Evolutionary conservation across 2,329 filamentous ascomycete genomes (phyloP).

Genomic region (Golovinomyces cichoracearum): DNA sequence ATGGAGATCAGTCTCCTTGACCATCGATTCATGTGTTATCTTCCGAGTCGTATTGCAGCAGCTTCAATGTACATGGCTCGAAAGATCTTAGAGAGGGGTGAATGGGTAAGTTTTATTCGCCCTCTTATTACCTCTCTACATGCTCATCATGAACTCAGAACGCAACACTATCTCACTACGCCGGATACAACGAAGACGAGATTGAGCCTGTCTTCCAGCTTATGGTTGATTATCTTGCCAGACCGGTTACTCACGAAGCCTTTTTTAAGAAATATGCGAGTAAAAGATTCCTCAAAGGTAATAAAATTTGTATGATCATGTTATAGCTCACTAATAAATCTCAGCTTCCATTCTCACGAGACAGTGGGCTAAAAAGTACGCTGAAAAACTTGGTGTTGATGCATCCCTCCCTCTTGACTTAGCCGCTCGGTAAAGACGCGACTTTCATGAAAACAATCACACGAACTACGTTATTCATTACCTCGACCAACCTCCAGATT

Average conservation of each 20-base stretch:
- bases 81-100: constrained; percentile 65
- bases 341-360: constrained; percentile 73
- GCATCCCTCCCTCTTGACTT: constrained; percentile 13
- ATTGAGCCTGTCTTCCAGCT: constrained; percentile 76
- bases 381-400: constrained; percentile 27
- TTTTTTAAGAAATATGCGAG: constrained; percentile 99
- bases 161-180: constrained; percentile 63
- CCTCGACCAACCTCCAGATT: background rate
- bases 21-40: constrained; percentile 73
- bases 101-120: constrained; percentile 43
- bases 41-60: constrained; percentile 72
- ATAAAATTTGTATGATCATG: constrained; percentile 4
- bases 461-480: background rate
- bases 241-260: constrained; percentile 75
- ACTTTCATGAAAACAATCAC: constrained; percentile 2
- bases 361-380: constrained; percentile 75
- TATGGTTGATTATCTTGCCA: constrained; percentile 89
- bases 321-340: constrained; percentile 9
- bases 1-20: constrained; percentile 93
- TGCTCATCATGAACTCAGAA: constrained; percentile 29
- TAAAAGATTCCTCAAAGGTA: constrained; percentile 98
- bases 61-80: constrained; percentile 87
- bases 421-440: constrained; percentile 9
- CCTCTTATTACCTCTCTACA: constrained; percentile 3
- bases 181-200: constrained; percentile 79